Conservation (phyloP, 768 basidiomycete species). For the Tricholoma sp. region DNA sequence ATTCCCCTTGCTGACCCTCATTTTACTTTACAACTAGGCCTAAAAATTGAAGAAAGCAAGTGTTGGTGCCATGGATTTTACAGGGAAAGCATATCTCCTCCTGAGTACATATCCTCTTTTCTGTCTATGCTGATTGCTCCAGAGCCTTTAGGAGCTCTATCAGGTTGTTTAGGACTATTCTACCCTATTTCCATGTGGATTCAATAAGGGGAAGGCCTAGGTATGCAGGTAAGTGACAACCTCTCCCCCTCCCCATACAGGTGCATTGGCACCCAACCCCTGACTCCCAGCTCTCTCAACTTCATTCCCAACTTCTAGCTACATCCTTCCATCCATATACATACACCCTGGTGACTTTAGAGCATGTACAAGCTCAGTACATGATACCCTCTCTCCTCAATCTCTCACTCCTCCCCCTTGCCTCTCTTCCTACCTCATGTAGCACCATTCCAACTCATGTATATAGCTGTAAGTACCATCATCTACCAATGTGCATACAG, state of each 20-base stretch:
- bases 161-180: background rate
- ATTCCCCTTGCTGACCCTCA: no score
- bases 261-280: background rate
- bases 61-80: background rate
- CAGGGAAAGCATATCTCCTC: no score
- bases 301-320: background rate
- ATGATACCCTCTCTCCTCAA: background rate
- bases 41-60: no score
- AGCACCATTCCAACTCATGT: background rate
- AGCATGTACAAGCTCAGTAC: background rate
- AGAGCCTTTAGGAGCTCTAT: no score
- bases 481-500: no score
- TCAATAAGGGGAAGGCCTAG: background rate
- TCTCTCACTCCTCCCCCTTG: background rate
- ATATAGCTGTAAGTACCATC: background rate
- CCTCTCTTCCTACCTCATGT: background rate
- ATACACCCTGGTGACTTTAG: background rate
- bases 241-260: background rate
- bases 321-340: background rate
- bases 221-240: background rate
- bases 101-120: no score
- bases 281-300: background rate
- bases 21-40: no score
- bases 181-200: background rate
- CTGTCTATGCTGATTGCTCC: no score